Evolutionary conservation across 1,284 basidiomycete species (phyloP), one percentile per base, ranked within the genome.

Genomic region (Trametes hirsuta): DNA sequence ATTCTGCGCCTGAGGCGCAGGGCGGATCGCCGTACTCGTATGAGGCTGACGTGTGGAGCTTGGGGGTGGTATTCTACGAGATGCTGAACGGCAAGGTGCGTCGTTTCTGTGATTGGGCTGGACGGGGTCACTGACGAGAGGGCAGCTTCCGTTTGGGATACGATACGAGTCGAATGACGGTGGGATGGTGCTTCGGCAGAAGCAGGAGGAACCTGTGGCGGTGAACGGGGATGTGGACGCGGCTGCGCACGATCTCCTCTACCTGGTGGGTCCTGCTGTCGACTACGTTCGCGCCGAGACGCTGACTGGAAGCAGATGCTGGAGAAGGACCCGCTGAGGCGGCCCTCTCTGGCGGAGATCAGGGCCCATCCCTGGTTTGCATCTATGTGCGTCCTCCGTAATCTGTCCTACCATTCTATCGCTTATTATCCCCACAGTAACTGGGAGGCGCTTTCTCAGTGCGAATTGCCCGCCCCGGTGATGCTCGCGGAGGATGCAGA

Each of bases 51-150:
- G 36, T 68, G 15, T 71, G 65, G 61, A 58, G 82, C 12, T 71
- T 85, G n/a, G 85, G 84, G n/a, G 82, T 86, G 45, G 75, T 88
- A 58, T 69, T 87, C 75, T 85, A 81, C 66, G 83, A 85, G 58
- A 79, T 86, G 74, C 74, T 86, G 6, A 82, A 80, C 63, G 84
- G 83, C 15, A 55, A 55, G 56, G 65, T 70, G 47, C 54, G 68
- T 59, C 15, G 10, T 22, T n/a, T 50, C 36, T n/a, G 21, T 35
- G 25, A 14, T 10, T 9, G 25, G 6, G 11, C 9, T 9, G 10
- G 14, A 15, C 2, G 11, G 4, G 25, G 40, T 1, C 21, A n/a
- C 52, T 48, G 11, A 35, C n/a, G 30, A 4, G 10, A 11, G n/a
- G 50, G 3, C 40, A 71, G 70, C 57, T 66, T 14, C 70, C 70